phyloP scores from a whole-genome alignment of 2,329 filamentous ascomycete species.

The Monosporascus sp. region DNA sequence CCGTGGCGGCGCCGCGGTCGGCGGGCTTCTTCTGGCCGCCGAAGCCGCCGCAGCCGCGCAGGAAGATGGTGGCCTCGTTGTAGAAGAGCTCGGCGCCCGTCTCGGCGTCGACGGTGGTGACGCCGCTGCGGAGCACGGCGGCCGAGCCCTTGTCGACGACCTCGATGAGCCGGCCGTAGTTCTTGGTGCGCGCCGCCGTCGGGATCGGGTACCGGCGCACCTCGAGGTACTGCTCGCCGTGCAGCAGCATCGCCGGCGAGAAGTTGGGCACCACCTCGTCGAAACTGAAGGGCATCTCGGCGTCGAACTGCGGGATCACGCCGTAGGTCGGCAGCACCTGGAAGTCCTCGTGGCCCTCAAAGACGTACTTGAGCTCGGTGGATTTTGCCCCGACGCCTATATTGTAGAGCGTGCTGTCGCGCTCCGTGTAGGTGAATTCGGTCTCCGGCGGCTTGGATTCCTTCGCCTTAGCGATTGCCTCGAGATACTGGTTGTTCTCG shows the following conservation, averaged over 20 bases:
- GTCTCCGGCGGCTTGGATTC: constrained; percentile 53
- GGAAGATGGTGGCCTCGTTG: constrained; percentile 91
- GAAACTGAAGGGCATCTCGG: constrained; percentile 72
- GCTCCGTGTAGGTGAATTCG: constrained; percentile 77
- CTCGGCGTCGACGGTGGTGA: constrained; percentile 76
- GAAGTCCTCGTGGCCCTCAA: constrained; percentile 87
- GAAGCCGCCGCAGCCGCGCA: constrained; percentile 86
- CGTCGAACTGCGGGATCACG: constrained; percentile 90
- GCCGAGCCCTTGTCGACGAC: constrained; percentile 94
- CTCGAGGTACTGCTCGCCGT: constrained; percentile 98
- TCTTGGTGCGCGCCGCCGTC: constrained; percentile 70
- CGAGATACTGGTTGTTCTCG: constrained; percentile 59
- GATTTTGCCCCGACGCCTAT: constrained; percentile 88
- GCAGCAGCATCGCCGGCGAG: constrained; percentile 95
- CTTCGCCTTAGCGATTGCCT: constrained; percentile 71
- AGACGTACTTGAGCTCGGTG: constrained; percentile 80
- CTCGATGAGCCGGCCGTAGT: constrained; percentile 77
- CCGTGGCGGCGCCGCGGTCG: constrained; percentile 75
- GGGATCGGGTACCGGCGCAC: constrained; percentile 88
- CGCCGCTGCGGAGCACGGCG: constrained; percentile 73
- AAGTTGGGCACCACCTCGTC: constrained; percentile 90
- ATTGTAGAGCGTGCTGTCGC: constrained; percentile 92
- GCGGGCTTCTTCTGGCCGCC: constrained; percentile 71
- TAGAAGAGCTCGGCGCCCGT: constrained; percentile 92
- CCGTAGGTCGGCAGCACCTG: constrained; percentile 92